Evolutionary conservation across 2,329 filamentous ascomycete species (phyloP).

Genomic region (Pseudocercospora cruenta): DNA sequence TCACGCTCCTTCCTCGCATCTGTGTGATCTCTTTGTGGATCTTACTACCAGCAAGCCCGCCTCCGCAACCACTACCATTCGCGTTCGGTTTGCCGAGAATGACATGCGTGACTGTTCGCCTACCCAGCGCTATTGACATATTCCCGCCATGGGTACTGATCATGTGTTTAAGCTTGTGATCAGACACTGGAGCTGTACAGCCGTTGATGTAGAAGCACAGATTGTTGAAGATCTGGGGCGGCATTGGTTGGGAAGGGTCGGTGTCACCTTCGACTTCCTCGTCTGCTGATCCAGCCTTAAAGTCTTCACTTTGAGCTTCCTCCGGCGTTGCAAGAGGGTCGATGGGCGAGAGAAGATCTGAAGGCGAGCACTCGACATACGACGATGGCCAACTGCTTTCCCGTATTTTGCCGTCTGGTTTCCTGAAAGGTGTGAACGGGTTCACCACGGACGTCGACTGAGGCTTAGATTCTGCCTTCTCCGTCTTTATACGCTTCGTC

Average conservation of each 20-base stretch:
- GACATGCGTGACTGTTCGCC: constrained; percentile 80
- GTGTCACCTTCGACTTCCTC: background rate
- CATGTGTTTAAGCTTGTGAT: constrained; percentile 81
- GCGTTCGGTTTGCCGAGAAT: constrained; percentile 68
- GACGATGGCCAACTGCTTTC: constrained; percentile 38
- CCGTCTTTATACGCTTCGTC: constrained; percentile 27
- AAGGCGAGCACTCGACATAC: constrained; percentile 32
- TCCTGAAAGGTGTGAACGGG: constrained; percentile 37
- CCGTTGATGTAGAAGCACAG: constrained; percentile 85
- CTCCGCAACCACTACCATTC: constrained; percentile 56
- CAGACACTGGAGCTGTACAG: constrained; percentile 81
- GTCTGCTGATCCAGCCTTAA: background rate
- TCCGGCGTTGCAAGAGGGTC: constrained; percentile 16
- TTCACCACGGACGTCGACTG: constrained; percentile 34
- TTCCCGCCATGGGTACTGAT: constrained; percentile 74
- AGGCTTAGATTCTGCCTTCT: constrained; percentile 12
- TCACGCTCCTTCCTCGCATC: constrained; percentile 70
- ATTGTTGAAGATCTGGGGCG: constrained; percentile 56
- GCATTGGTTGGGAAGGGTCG: constrained; percentile 1
- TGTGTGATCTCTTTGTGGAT: constrained; percentile 76
- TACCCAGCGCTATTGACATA: constrained; percentile 70
- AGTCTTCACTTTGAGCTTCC: background rate
- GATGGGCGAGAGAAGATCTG: constrained; percentile 35
- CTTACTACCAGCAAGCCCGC: constrained; percentile 76
- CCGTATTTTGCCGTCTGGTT: constrained; percentile 34